phyloP scores from a whole-genome alignment of 805 yeast species.

The Nakazawaea wickerhamii region DNA sequence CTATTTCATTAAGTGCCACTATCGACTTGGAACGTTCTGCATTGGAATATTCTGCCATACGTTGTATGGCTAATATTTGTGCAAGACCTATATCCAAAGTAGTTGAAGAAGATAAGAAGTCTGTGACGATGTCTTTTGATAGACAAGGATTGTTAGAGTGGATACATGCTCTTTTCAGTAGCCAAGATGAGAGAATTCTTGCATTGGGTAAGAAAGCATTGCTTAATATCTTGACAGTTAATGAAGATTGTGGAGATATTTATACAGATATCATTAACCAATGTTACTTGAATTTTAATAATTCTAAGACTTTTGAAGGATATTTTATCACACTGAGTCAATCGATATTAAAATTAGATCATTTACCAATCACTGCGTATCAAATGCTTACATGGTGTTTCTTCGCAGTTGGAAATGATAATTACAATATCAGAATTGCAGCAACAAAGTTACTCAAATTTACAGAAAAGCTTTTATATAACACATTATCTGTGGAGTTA shows the following conservation, averaged over 20 bases:
- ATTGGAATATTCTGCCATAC: slow-evolving; percentile 64
- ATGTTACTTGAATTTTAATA: slow-evolving; percentile 56
- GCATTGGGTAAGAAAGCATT: slow-evolving; percentile 68
- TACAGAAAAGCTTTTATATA: slow-evolving; percentile 56
- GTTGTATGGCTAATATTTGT: slow-evolving; percentile 80
- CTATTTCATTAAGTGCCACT: slow-evolving; percentile 58
- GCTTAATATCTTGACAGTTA: slow-evolving; percentile 56
- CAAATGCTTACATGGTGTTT: slow-evolving; percentile 71
- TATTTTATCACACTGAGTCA: slow-evolving; percentile 72
- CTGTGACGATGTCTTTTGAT: slow-evolving; percentile 62
- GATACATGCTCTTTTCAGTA: slow-evolving; percentile 68
- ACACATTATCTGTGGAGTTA: slow-evolving; percentile 46
- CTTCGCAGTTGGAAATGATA: slow-evolving; percentile 74
- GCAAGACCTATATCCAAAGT: slow-evolving; percentile 61
- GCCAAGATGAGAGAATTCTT: slow-evolving; percentile 52
- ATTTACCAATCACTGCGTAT: slow-evolving; percentile 48
- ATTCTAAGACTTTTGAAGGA: slow-evolving; percentile 49
- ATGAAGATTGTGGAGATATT: slow-evolving; percentile 47
- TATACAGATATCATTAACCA: slow-evolving; percentile 59
- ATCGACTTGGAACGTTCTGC: slow-evolving; percentile 74
- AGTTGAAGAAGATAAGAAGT: slow-evolving; percentile 39
- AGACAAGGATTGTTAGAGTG: slow-evolving; percentile 64
- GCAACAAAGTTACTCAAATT: slow-evolving; percentile 69
- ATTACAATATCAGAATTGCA: slow-evolving; percentile 56
- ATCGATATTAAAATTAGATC: slow-evolving; percentile 46